Base-by-base conservation (phyloP, 371 early-diverging fungal genomes). In the Lichtheimia ornata region DNA sequence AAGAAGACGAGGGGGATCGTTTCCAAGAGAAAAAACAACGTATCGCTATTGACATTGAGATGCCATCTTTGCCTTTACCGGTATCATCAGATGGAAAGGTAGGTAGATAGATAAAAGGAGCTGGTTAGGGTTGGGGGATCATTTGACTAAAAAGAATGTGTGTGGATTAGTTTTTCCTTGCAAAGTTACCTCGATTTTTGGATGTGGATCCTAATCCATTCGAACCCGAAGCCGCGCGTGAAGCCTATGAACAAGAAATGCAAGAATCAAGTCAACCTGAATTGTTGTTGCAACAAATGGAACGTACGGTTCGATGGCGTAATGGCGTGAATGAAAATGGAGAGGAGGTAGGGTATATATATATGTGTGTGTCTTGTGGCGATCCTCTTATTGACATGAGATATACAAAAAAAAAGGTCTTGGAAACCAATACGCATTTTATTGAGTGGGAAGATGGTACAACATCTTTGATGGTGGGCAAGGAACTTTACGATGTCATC, bases 361-460 rank as follows among this genome's bases (percentile, higher is more conserved):
- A 56, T 62, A 50, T 52, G 58, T 11, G 54, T 59, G 42, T 30
- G 67, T n/a, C 35, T 24, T 20, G 17, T 27, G 7, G 28, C 1
- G 6, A 14, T 47, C 30, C 24, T 13, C 13, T 17, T 12, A 30
- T 9, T 49, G 43, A 13, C 18, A 22, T 22, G 1, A 1, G 22
- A 22, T 22, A 22, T 2, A 22, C 22, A 22, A 22, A 22, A 77
- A 22, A 22, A 22, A 77, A 35, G 82, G 56, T 53, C 9, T 82
- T 85, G 62, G 88, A 91, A 67, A 89, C 91, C 17, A 93, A 95
- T 62, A 87, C 92, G 0, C 86, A 89, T 9, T 69, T 94, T 30
- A 87, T 95, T 3, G 82, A 86, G 45, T 95, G 96, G 96, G 89
- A 90, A 18, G 93, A 95, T 65, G 90, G 89, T 15, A 70, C 84